Evolutionary conservation across 768 basidiomycete species (phyloP), one percentile per base, ranked within the genome.

Genomic region (Hydnomerulius pinastri): DNA sequence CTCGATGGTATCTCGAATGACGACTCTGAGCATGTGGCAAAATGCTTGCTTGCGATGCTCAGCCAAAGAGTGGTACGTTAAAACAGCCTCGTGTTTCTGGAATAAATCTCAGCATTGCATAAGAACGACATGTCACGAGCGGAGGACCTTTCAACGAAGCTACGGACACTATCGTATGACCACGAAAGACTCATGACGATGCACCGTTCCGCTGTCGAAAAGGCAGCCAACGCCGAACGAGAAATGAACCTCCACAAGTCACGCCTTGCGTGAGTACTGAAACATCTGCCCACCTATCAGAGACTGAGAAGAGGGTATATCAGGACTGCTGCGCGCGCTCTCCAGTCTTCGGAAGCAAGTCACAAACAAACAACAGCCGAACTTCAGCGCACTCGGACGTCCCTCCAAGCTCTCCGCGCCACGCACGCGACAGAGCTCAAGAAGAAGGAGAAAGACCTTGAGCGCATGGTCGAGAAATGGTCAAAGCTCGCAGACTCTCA

Each of bases 371-470:
- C 87, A 1, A 73, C 75, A 5, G 68, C 73, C 1, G 88, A 91
- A 53, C 77, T 92, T 2, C 85, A 87, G 58, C 84, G 87, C 21
- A 82, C 84, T n/a, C 80, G 85, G 38, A 78, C 81, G 1, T 67
- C 82, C 0, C 61, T 93, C 10, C 88, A 90, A 55, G 80, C 80
- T 9, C 72, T 90, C 11, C 83, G 92, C 21, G 75, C 82, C 33
- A 79, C 85, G 0, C 81, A 90, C 54, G 77, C 81, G 49, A 74
- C 76, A 29, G 92, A 93, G 63, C 64, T 90, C 28, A 91, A 86
- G 77, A 88, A 87, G 74, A 81, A 80, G 60, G 91, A 94, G 57
- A 86, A 85, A 56, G 90, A 93, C 33, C 68, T 85, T 15, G 90
- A 92, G 58, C 77, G 83, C 15, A 82, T 87, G 63, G 56, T 79